phyloP scores from a whole-genome alignment of 768 basidiomycete genomes.

The Collybiopsis luxurians region DNA sequence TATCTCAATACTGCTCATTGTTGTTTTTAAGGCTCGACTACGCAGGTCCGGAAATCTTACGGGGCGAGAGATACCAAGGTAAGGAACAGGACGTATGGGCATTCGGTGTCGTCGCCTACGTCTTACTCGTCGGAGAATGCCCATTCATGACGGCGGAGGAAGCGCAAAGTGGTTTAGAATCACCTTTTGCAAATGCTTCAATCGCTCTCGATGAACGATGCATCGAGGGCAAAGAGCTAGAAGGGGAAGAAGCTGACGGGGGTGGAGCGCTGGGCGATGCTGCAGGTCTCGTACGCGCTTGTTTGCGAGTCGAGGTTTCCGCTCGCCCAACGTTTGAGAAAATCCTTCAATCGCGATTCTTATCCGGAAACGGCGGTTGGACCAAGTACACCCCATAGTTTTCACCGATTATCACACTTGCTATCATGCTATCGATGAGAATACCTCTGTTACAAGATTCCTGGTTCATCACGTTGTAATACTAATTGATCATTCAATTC shows the following conservation, averaged over 20 bases:
- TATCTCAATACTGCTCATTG: conserved; percentile 2
- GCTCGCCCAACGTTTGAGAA: conserved; percentile 85
- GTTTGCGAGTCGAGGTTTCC: conserved; percentile 74
- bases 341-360: conserved; percentile 76
- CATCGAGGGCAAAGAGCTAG: conserved; percentile 64
- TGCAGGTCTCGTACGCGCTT: conserved; percentile 77
- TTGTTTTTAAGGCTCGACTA: conserved; percentile 69
- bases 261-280: conserved; percentile 86
- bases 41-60: conserved; percentile 93
- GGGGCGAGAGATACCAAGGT: conserved; percentile 92
- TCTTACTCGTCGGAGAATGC: conserved; percentile 89
- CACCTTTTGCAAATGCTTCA: conserved; percentile 73
- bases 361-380: conserved; percentile 81
- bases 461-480: neutral
- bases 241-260: conserved; percentile 78
- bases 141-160: conserved; percentile 90
- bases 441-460: neutral
- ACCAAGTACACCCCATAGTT: conserved; percentile 12
- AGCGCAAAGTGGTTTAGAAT: conserved; percentile 79
- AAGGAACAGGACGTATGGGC: conserved; percentile 99
- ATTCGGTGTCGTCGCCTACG: conserved; percentile 94
- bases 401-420: neutral
- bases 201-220: conserved; percentile 81
- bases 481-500: neutral
- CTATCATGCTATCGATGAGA: conserved; percentile 1